Percentiles rank a stretch among this genome's conserved stretches.
These are phyloP conservation scores for Vaccinium darrowii DNA, from an alignment of 148 eudicot species.

Conservation along the genomic window DNA sequence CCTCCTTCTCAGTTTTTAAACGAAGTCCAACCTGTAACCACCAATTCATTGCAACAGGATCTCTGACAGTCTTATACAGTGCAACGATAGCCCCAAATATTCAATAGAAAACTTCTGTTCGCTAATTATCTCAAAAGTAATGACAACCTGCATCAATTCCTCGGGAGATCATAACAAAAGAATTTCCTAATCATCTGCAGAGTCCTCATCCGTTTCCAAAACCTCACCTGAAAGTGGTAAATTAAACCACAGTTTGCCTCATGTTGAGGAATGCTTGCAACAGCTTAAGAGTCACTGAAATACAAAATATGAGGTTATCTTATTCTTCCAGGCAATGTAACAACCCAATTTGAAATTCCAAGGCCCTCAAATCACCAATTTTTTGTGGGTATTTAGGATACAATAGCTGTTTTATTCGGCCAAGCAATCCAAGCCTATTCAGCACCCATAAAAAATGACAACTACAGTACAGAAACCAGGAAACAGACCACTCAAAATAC, in stretches of 20 bases:
- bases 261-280: not conserved
- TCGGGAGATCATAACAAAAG: not conserved
- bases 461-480: not conserved
- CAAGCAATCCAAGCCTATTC: not conserved
- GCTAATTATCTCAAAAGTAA: not conserved
- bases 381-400: not conserved
- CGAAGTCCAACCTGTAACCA: not conserved
- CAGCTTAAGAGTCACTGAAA: not conserved
- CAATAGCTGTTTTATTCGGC: not conserved
- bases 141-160: not conserved
- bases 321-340: not conserved
- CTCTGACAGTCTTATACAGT: not conserved
- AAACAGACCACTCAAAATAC: not conserved
- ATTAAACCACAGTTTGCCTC: not conserved
- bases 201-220: not conserved
- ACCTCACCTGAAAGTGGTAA: not conserved
- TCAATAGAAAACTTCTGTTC: not conserved
- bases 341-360: not conserved
- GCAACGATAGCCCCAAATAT: not conserved
- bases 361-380: not conserved
- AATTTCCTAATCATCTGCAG: not conserved
- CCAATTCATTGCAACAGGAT: not conserved
- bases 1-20: not conserved
- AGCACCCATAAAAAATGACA: not conserved
- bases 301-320: not conserved